Evolutionary conservation across 768 basidiomycete species (phyloP), one percentile per base, ranked within the genome.

Genomic region (Boletus sp.): DNA sequence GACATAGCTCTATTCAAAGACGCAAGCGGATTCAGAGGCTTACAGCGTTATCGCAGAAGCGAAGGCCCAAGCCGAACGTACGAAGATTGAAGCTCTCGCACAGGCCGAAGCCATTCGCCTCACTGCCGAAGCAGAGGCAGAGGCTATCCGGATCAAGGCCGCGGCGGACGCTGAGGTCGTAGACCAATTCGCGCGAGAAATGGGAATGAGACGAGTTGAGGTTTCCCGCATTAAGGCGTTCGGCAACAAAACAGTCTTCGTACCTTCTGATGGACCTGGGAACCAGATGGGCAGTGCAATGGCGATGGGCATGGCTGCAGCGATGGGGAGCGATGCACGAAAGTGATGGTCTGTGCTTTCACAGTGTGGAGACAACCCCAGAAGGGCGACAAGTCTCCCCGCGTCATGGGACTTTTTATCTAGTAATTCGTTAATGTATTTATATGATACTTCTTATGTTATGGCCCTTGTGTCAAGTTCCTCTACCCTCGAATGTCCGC

Each of bases 21-120:
- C 90, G 0, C 76, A 85, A 71, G 85, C 90, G 15, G 90, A 92
- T 67, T 77, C 89, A 0, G 83, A 89, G 45, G 90, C 89, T 0
- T 92, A 92, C 68, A 76, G 80, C 51, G 77, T 88, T 55, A 82
- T 92, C 52, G 82, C 90, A 6, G 84, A 82, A 10, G 90, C 90
- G 5, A 84, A 85, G 66, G 89, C 90, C 4, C 81, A 83, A 55
- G 90, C 92, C 6, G 75, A 90, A 64, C 75, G 75, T 18, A 74
- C 77, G 4, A 78, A 80, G 65, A 89, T 93, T 53, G 86, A 87
- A 62, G 89, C 92, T 5, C 80, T 85, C 61, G 91, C 91, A 1
- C 80, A 86, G 45, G 89, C 90, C 1, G 84, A 90, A 66, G 90
- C 90, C 2, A 91, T 85, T 1, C 80, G 84, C n/a, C 67, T 92